A percentile compares a stretch with the other conserved stretches of the same genome.
Conservation (phyloP, 2,329 filamentous ascomycete species). For the Nemania sp. region DNA sequence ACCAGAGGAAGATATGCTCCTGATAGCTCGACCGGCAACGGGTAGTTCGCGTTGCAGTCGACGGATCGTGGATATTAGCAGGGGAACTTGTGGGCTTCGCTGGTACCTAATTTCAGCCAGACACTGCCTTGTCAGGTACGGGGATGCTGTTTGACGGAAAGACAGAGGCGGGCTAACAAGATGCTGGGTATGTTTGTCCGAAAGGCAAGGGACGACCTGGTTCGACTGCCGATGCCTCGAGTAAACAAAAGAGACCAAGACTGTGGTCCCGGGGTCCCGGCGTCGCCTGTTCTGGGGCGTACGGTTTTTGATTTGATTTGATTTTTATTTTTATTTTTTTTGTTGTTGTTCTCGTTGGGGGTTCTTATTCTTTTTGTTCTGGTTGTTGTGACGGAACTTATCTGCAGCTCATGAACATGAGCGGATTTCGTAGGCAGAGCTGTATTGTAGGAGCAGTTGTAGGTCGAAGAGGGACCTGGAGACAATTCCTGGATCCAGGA, state of each 20-base stretch:
- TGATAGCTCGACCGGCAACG: conserved; percentile 27
- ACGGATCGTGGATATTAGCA: conserved; percentile 14
- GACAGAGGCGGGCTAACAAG: conserved; percentile 13
- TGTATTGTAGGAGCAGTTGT: too few species aligned
- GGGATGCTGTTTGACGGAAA: conserved; percentile 18
- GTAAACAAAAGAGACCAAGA: conserved; percentile 10
- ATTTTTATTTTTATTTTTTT: background rate
- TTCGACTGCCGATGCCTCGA: conserved; percentile 8
- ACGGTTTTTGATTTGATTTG: conserved; percentile 1
- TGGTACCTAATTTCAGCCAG: conserved; percentile 19
- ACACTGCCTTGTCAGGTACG: conserved; percentile 10
- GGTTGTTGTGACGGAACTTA: too few species aligned
- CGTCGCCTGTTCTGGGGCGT: conserved; percentile 1
- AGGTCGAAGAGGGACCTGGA: too few species aligned
- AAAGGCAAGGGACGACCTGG: conserved; percentile 22
- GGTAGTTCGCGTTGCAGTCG: conserved; percentile 22
- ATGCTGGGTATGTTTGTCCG: conserved; percentile 13
- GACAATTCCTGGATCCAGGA: background rate
- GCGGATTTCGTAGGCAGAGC: too few species aligned
- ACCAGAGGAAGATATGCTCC: conserved; percentile 31
- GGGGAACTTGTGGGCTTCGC: conserved; percentile 16
- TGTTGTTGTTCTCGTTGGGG: too few species aligned
- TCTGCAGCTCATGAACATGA: too few species aligned
- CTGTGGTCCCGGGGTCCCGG: conserved; percentile 7
- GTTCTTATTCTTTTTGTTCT: too few species aligned